Base-by-base conservation (phyloP, 2,329 filamentous ascomycete genomes). In the Cercospora zeina region DNA sequence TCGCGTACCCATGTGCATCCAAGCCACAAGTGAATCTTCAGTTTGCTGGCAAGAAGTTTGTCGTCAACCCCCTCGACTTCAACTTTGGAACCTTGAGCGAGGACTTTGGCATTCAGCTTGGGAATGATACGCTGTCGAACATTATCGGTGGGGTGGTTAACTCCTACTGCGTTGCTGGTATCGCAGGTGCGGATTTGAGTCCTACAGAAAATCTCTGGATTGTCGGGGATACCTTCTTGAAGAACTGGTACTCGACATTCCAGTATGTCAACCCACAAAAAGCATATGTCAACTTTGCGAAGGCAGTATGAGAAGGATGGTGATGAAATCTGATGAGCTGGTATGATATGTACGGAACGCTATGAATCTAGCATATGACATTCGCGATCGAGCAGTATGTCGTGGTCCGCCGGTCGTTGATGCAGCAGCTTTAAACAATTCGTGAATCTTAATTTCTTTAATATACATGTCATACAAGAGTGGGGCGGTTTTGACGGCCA, bases 1-100 rank as follows among this genome's bases (percentile, higher is more conserved):
- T 71, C 66, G 69, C 67, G 5, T 75, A 72, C 61, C 73, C 73
- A 2, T 75, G 73, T 59, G 62, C 68, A 4, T 69, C 70, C 13
- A 70, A 68, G 33, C 72, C 73, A 2, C 58, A 59, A 19, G 62
- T 74, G 13, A 61, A 39, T n/a, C 57, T 66, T 9, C 67, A 68
- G 27, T 73, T 75, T 53, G 67, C 67, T 0, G 67, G 68, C 27
- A 68, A 67, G 64, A 62, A 69, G 4, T 70, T 70, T 57, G 67
- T 61, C n/a, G 65, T 70, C 53, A 67, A 71, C 59, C 39, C 58
- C 2, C 36, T 63, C n/a, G 69, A 69, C 54, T 64, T 68, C 55
- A 66, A 68, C 54, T 68, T 69, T 21, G 66, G 67, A 11, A 64
- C 54, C 21, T 47, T 69, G 21, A 63, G 60, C 2, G 61, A 62